These are phyloP conservation scores for Tuber indicum DNA, from an alignment of 495 filamentous ascomycete genomes.

Conservation along the genomic window DNA sequence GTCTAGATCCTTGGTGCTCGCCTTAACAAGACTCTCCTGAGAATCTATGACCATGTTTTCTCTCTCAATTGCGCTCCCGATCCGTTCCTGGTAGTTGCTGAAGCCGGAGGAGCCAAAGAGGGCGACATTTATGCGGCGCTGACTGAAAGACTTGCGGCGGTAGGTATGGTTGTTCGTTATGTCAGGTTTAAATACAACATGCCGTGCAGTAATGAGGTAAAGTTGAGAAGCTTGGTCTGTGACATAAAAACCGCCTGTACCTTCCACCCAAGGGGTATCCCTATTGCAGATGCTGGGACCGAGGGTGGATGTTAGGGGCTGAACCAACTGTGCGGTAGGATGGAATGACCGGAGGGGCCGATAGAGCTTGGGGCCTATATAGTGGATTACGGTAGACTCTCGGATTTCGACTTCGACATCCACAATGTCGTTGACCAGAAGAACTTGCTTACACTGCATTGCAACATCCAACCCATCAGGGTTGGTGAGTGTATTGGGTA, in stretches of 20 bases:
- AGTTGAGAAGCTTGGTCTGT: background rate
- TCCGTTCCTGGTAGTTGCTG: no score
- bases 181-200: background rate
- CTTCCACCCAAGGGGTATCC: background rate
- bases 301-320: background rate
- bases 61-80: no score
- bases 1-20: no score
- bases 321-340: background rate
- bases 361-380: background rate
- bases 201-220: background rate
- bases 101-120: background rate
- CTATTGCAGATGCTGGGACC: background rate
- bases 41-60: background rate
- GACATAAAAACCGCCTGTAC: background rate
- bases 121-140: background rate
- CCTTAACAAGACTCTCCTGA: background rate
- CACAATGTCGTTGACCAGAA: rapidly evolving
- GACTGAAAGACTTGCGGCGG: background rate
- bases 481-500: background rate
- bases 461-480: background rate
- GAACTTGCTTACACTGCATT: background rate
- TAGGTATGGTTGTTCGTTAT: background rate
- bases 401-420: background rate
- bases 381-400: background rate
- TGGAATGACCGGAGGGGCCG: no score